These are phyloP conservation scores for Xylaria venustula DNA, from an alignment of 495 filamentous ascomycete species.

Conservation along the genomic window DNA sequence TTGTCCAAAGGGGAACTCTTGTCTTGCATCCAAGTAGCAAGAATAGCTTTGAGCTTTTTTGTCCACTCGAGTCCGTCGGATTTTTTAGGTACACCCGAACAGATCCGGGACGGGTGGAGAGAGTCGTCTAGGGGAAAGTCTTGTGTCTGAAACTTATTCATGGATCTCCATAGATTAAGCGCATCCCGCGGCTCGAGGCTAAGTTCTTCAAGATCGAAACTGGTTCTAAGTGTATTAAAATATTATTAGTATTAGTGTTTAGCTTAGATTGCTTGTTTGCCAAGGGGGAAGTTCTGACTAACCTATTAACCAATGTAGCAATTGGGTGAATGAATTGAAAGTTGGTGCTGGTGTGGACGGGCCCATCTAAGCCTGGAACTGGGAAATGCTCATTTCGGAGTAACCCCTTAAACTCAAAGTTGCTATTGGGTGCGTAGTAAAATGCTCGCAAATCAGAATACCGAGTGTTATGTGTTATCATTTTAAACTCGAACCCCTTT, in stretches of 20 bases:
- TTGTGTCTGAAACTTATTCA: constrained; percentile 52
- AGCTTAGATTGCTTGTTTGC: too few species aligned
- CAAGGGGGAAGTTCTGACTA: neutral
- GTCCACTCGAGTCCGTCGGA: constrained; percentile 67
- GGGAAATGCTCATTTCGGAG: constrained; percentile 20
- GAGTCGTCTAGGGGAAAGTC: constrained; percentile 43
- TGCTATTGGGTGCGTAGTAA: constrained; percentile 51
- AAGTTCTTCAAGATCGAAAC: constrained; percentile 55
- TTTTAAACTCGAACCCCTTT: constrained; percentile 52
- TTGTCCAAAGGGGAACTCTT: constrained; percentile 59
- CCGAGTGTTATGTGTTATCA: constrained; percentile 61
- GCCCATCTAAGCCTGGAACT: constrained; percentile 35
- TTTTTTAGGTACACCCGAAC: constrained; percentile 51
- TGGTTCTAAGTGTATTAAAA: constrained; percentile 45
- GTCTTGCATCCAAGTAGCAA: constrained; percentile 61
- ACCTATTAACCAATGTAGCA: constrained; percentile 57
- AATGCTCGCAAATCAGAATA: constrained; percentile 78
- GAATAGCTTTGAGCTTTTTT: constrained; percentile 52
- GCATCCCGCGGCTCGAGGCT: constrained; percentile 71
- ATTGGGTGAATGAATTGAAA: constrained; percentile 70
- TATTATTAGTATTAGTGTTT: neutral
- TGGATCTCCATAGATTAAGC: constrained; percentile 57
- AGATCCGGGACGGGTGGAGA: constrained; percentile 47
- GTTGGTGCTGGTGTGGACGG: constrained; percentile 36
- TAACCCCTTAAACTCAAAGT: constrained; percentile 59